Base-by-base conservation (phyloP, 805 yeast species). In the Blastobotrys muscicola region DNA sequence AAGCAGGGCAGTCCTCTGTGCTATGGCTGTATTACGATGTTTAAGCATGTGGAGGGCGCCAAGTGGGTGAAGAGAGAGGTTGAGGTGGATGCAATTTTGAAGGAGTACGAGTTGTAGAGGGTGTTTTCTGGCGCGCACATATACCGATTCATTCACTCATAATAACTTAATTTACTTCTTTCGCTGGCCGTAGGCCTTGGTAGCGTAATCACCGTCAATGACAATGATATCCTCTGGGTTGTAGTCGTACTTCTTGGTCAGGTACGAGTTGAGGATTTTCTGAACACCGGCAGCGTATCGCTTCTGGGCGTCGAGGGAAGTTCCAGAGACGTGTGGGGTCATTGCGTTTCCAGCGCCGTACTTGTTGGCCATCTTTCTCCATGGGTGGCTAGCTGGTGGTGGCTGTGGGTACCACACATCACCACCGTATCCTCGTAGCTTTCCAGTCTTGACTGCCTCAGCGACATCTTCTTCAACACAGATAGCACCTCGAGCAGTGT, bases 401-500 rank as follows among this genome's bases (percentile, higher is more conserved):
- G 94, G 94, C 64, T 83, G 94, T n/a, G 80, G 81, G 68, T 57
- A 73, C 86, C 90, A 82, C 14, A 83, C 92, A 62, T 83, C 92
- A 53, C 90, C 92, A 55, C 89, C 92, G 59, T 82, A 83, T 42
- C 89, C 90, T 55, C 80, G 69, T 40, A 83, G 60, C 53, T 79
- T 80, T 40, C 92, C 92, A 33, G 76, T 65, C 43, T 69, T 58
- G 33, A 83, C 73, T 1, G 90, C 90, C 10, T 70, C 87, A 0
- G 85, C 87, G 50, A 83, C 82, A 53, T 79, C 92, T 56, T 81
- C 71, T 39, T 75, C 80, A 45, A 72, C 78, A 59, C 82, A 73
- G 53, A 83, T 83, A 36, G 89, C 90, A 48, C 92, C 92, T 60
- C 90, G 74, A 14, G 89, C 89, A 41, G 89, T 82, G 70, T 82